phyloP scores from a whole-genome alignment of 306 rosid species.

The Chamaecrista fasciculata region DNA sequence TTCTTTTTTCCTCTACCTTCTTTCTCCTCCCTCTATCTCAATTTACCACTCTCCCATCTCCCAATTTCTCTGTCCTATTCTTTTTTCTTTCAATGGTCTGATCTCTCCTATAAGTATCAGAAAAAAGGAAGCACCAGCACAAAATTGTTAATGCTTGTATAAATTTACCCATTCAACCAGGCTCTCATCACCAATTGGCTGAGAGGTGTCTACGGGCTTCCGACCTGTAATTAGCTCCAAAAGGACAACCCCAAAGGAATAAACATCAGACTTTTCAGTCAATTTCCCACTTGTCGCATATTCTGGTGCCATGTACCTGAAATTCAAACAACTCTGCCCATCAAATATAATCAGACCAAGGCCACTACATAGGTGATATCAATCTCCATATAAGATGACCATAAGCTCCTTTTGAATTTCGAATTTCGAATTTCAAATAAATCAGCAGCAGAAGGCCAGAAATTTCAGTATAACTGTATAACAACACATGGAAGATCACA shows the following conservation, averaged over 20 bases:
- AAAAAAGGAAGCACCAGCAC: background rate
- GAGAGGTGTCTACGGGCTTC: constrained; percentile 90
- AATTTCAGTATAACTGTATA: background rate
- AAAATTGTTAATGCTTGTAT: background rate
- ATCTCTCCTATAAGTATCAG: background rate
- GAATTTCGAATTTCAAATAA: background rate
- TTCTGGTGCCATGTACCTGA: constrained; percentile 98
- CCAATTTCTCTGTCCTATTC: background rate
- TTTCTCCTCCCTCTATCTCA: background rate
- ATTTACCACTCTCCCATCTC: background rate
- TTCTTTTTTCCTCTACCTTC: background rate
- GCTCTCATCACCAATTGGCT: constrained; percentile 96
- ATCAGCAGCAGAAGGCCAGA: background rate
- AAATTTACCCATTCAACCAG: constrained; percentile 93
- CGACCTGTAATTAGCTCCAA: constrained; percentile 96
- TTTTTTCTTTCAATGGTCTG: background rate
- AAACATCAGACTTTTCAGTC: constrained; percentile 96
- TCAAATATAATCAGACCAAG: constrained; percentile 25
- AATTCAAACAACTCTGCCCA: constrained; percentile 33
- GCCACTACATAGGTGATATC: background rate
- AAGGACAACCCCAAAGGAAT: constrained; percentile 93
- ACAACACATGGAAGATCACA: background rate
- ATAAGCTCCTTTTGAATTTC: background rate
- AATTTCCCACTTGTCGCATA: constrained; percentile 98
- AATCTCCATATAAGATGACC: background rate